A percentile compares a stretch with the other conserved stretches of the same genome.
Conservation (phyloP, 225 moss, liverwort and hornwort species). For the Sphagnum tenellum region DNA sequence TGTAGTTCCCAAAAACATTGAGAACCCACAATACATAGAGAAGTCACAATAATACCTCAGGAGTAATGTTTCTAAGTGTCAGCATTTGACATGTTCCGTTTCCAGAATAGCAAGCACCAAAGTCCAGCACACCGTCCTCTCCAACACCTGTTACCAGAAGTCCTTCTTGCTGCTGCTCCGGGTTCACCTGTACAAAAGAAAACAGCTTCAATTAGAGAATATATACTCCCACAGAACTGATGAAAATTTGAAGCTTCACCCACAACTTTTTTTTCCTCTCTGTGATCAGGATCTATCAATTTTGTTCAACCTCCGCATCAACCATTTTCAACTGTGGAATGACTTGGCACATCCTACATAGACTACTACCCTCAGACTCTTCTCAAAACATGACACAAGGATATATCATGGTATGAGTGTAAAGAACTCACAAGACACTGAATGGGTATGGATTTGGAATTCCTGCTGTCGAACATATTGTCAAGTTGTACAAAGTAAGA, state of each 20-base stretch:
- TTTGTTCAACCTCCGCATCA: no score
- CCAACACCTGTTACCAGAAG: constrained; percentile 85
- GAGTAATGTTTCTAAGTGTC: constrained; percentile 87
- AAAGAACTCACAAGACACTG: constrained; percentile 73
- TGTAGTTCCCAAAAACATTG: not conserved
- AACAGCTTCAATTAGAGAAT: not conserved
- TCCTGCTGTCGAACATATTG: constrained; percentile 74
- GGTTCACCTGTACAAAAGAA: constrained; percentile 48
- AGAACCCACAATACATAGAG: not conserved
- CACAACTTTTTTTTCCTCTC: no score
- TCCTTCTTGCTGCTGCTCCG: constrained; percentile 79
- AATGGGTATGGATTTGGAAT: constrained; percentile 72
- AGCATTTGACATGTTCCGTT: constrained; percentile 79
- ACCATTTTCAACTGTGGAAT: no score
- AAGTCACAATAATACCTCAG: constrained; percentile 40
- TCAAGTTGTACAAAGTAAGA: constrained; percentile 64
- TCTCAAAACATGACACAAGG: no score
- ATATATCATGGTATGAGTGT: no score
- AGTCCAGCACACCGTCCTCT: constrained; percentile 84
- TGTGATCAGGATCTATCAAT: no score
- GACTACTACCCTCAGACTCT: no score
- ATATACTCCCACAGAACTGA: not conserved
- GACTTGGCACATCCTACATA: no score
- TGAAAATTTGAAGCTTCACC: not conserved
- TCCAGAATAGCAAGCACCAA: constrained; percentile 75